Evolutionary conservation across 495 filamentous ascomycete species (phyloP).

Genomic region (Penicillium daleae): DNA sequence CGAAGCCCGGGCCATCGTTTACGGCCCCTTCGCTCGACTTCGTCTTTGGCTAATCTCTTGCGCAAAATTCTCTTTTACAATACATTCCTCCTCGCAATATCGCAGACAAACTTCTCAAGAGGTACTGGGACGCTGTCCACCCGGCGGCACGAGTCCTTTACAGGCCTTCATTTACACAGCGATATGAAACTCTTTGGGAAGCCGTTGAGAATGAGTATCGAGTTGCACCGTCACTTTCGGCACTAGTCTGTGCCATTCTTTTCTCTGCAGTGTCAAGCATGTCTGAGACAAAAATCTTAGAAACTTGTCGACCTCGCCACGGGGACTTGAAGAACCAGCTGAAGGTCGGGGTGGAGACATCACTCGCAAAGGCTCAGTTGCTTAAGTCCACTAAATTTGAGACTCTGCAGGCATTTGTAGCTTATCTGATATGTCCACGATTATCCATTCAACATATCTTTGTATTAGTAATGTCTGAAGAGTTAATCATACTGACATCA

Average conservation of each 20-base stretch:
- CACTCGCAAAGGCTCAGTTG: not conserved
- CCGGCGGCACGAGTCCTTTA: conserved; percentile 67
- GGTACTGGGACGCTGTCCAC: conserved; percentile 70
- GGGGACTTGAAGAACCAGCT: not conserved
- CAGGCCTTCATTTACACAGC: conserved; percentile 61
- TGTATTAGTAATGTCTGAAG: not conserved
- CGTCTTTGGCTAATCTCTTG: not conserved
- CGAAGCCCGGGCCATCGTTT: not conserved
- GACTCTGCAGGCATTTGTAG: conserved; percentile 1
- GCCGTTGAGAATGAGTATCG: conserved; percentile 44
- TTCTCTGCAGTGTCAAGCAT: not conserved
- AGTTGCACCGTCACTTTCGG: conserved; percentile 16
- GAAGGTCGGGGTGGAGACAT: not conserved
- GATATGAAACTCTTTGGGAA: conserved; percentile 67
- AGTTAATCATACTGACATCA: not conserved
- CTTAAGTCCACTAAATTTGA: not conserved
- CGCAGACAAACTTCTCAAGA: conserved; percentile 60
- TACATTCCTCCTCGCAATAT: conserved; percentile 24
- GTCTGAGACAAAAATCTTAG: not conserved
- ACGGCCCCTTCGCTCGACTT: not conserved
- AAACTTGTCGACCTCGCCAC: not conserved
- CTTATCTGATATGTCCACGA: not conserved
- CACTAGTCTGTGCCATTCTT: not conserved
- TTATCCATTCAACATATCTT: no score
- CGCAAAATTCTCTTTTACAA: not conserved